Percentiles rank a stretch among this genome's conserved stretches.
phyloP scores from a whole-genome alignment of 2,329 filamentous ascomycete genomes.

The Didymella segeticola region DNA sequence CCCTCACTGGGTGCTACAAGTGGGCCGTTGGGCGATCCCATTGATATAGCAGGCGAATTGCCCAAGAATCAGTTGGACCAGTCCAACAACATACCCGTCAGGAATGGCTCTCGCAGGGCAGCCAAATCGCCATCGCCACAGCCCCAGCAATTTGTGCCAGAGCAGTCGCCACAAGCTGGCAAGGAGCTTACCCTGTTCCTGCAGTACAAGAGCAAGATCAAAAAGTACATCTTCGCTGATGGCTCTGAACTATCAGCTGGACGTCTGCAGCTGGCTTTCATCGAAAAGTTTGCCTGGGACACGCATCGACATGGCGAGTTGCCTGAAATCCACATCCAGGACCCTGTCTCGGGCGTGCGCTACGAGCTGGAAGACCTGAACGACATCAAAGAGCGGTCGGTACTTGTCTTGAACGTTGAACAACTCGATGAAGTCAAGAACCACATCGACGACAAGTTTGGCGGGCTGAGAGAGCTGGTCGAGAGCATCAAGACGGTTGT shows the following conservation, averaged over 20 bases:
- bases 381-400: slow-evolving; percentile 93
- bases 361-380: slow-evolving; percentile 93
- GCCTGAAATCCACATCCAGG: slow-evolving; percentile 97
- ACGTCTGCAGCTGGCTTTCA: slow-evolving; percentile 90
- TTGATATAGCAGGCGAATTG: slow-evolving; percentile 34
- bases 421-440: slow-evolving; percentile 93
- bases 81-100: slow-evolving; percentile 30
- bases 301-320: slow-evolving; percentile 95
- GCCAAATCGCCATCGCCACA: slow-evolving; percentile 51
- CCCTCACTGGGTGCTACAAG: slow-evolving; percentile 44
- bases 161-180: slow-evolving; percentile 71
- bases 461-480: slow-evolving; percentile 79
- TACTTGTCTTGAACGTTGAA: slow-evolving; percentile 94
- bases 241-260: slow-evolving; percentile 87
- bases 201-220: slow-evolving; percentile 96
- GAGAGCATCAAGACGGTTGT: slow-evolving; percentile 84
- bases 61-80: slow-evolving; percentile 31
- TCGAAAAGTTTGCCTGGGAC: slow-evolving; percentile 99
- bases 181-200: slow-evolving; percentile 94
- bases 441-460: slow-evolving; percentile 92
- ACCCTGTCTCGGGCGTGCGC: slow-evolving; percentile 92
- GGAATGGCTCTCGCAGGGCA: slow-evolving; percentile 38
- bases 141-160: slow-evolving; percentile 53
- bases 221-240: slow-evolving; percentile 89
- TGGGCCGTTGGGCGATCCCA: slow-evolving; percentile 45